Base-by-base conservation (phyloP, 2,329 filamentous ascomycete species). In the Pseudogymnoascus destructans region DNA sequence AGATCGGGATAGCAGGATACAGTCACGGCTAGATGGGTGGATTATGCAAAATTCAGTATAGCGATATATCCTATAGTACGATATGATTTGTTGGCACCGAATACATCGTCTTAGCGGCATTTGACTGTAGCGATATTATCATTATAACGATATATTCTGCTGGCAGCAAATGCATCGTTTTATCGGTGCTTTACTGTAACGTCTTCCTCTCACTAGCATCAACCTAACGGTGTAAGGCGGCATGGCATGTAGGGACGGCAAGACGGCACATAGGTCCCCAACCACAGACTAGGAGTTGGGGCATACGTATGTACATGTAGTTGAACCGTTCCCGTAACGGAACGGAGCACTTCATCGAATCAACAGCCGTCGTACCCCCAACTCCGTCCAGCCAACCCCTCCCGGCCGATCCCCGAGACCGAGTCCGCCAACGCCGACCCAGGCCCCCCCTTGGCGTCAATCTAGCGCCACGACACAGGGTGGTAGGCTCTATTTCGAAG, bases 401-500 rank as follows among this genome's bases (percentile, higher is more conserved):
- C 7, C 3, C 17, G 5, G 38, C 13, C 38, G 38, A 23, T 42
- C 38, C 10, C 38, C 38, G 38, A 42, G 7, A 10, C 38, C 38
- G 38, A 42, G 38, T 3, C 19, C 17, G 1, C 11, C 17, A 42
- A 42, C 5, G 8, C 38, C 38, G 38, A 42, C 38, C 11, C n/a
- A n/a, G n/a, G n/a, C n/a, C 13, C 46, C 25, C 42, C 10, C 9
- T 6, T 25, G 3, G 46, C 25, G 46, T 15, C 25, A 52, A 7
- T 19, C 15, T 15, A 27, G 46, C 10, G 8, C 46, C 46, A 8
- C 46, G 46, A 52, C 5, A 52, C 3, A 30, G 9, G 46, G 46
- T n/a, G 15, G 46, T 52, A 30, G 3, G 25, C 25, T 52, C 46
- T 52, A 52, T 52, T 52, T 52, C 46, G 46, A 52, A 52, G 46